phyloP scores from a whole-genome alignment of 1,284 basidiomycete genomes.

The Phenoliferia sp. region DNA sequence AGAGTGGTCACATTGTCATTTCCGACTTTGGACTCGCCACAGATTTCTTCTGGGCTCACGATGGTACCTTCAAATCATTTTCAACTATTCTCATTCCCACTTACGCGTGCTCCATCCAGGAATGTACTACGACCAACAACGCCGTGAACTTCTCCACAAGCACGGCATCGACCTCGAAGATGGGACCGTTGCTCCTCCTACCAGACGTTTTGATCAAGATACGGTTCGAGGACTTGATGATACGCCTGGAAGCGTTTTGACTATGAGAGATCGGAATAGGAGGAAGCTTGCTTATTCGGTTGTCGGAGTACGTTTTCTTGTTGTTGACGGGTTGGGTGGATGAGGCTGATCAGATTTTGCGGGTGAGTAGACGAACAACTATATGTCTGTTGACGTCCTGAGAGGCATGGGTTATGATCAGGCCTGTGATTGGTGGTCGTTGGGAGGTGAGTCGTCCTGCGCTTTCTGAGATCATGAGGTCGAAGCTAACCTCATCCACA shows the following conservation, averaged over 20 bases:
- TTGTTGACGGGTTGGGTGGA: not conserved
- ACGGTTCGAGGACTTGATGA: slow-evolving; percentile 58
- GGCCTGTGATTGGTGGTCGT: slow-evolving; percentile 97
- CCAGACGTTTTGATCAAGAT: slow-evolving; percentile 48
- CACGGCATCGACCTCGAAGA: slow-evolving; percentile 93
- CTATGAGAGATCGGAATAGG: slow-evolving; percentile 89
- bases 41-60: slow-evolving; percentile 81
- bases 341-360: not conserved
- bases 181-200: slow-evolving; percentile 33
- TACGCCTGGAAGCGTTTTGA: slow-evolving; percentile 57
- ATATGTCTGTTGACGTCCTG: slow-evolving; percentile 82
- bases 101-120: not conserved
- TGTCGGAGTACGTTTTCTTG: slow-evolving; percentile 46
- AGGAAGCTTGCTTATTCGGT: slow-evolving; percentile 92
- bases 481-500: not conserved
- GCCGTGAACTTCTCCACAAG: slow-evolving; percentile 78
- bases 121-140: slow-evolving; percentile 81
- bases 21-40: slow-evolving; percentile 94
- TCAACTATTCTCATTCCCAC: no score
- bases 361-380: slow-evolving; percentile 35
- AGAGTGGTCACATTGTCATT: slow-evolving; percentile 85
- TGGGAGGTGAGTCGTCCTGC: slow-evolving; percentile 44
- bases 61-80: no score
- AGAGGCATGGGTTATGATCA: slow-evolving; percentile 78
- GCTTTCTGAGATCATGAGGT: not conserved